Base-by-base conservation (phyloP, 495 filamentous ascomycete species). In the Penicillium argentinense region DNA sequence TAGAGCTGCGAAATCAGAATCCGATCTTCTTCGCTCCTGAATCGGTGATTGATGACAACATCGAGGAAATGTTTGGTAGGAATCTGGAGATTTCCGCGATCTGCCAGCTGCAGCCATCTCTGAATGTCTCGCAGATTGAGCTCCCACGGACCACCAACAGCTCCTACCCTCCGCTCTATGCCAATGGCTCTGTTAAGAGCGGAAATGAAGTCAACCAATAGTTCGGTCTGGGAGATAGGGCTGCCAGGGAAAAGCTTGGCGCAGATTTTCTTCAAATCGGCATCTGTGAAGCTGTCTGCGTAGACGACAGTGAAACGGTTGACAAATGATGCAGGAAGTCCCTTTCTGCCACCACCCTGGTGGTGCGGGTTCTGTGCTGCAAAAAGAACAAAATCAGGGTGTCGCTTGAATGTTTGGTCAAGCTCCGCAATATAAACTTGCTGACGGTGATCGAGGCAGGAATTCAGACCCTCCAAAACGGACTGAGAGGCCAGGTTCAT, bases 401-500 rank as follows among this genome's bases (percentile, higher is more conserved):
- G 91, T 17, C 88, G 80, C 54, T 84, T 85, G 67, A 99, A 99
- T 6, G 85, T 90, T 47, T 91, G 91, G 54, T 95, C 91, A 8
- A 99, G 77, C 57, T 99, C 95, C 0, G 95, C 84, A 49, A 99
- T 84, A 52, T 96, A 99, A 2, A 95, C 88, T 65, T 96, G 89
- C 49, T 93, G 93, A 60, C 95, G 86, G 60, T 99, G 95, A 70
- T 99, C 95, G 18, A 99, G 75, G 70, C 95, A 97, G 12, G 93
- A 91, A 56, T 99, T 99, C 13, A 99, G 74, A 50, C 95, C 95
- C 66, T 99, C 95, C 2, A 99, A 82, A 18, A 99, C 91, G 5
- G 91, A 95, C 61, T 97, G 95, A 0, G 95, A 97, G 3, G 95
- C 95, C 39, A 99, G 61, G 56, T 99, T 99, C 95, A 99, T 97